A percentile compares a stretch with the other conserved stretches of the same genome.
Evolutionary conservation across 371 early-diverging fungal species (phyloP).

Genomic region (Mortierella polycephala): DNA sequence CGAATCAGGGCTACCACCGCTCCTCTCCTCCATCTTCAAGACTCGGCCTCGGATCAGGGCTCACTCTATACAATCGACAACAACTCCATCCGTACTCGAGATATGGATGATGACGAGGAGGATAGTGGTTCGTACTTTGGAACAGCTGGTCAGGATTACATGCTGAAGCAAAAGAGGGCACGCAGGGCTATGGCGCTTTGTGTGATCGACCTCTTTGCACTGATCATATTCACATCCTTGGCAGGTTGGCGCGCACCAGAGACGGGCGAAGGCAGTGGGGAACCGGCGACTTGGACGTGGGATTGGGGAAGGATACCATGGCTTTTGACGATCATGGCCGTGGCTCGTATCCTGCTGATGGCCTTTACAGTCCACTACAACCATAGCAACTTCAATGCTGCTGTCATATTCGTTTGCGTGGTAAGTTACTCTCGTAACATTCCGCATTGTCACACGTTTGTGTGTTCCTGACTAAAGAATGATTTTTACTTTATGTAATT

Average conservation of each 20-base stretch:
- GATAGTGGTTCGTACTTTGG: constrained; percentile 48
- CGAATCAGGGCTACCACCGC: constrained; percentile 10
- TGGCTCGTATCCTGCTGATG: constrained; percentile 25
- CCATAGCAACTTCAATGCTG: constrained; percentile 49
- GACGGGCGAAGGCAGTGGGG: constrained; percentile 1
- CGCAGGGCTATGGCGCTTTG: constrained; percentile 15
- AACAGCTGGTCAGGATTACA: constrained; percentile 45
- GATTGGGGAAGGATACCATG: constrained; percentile 23
- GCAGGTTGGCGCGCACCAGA: constrained; percentile 6
- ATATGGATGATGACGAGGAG: constrained; percentile 8
- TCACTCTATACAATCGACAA: constrained; percentile 46
- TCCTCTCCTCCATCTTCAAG: constrained; percentile 6
- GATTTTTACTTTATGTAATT: not conserved
- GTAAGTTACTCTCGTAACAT: constrained; percentile 12
- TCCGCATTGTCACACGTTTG: no score
- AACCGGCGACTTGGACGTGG: constrained; percentile 18
- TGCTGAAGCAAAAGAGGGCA: constrained; percentile 43
- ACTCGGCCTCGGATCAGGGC: constrained; percentile 23
- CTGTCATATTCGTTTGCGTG: constrained; percentile 46
- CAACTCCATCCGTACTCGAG: not conserved
- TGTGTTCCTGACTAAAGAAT: no score
- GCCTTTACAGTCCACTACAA: constrained; percentile 42
- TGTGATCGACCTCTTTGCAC: constrained; percentile 17
- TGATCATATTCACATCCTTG: constrained; percentile 12
- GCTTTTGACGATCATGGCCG: constrained; percentile 27